phyloP scores from a whole-genome alignment of 331 rosid species.

The Quercus lobata region DNA sequence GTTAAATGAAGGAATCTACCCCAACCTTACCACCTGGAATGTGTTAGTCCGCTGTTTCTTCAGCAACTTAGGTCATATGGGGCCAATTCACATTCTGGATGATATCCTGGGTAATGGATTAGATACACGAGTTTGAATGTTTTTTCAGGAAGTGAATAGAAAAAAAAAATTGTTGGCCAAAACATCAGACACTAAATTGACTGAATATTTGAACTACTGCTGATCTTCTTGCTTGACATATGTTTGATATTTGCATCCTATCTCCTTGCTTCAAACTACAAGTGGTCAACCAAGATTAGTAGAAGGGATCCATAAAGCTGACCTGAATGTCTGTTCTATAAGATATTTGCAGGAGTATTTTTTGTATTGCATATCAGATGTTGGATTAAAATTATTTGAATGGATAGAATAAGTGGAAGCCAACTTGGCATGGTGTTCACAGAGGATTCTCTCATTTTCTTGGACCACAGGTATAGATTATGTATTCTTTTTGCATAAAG shows the following conservation, averaged over 20 bases:
- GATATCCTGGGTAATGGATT: constrained; percentile 44
- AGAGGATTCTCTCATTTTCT: background rate
- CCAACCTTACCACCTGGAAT: constrained; percentile 69
- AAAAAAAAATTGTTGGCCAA: background rate
- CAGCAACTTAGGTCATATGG: constrained; percentile 66
- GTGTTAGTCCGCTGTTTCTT: constrained; percentile 66
- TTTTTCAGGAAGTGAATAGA: background rate
- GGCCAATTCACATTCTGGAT: constrained; percentile 71
- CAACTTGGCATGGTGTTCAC: background rate
- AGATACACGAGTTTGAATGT: background rate
- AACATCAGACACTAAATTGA: background rate
- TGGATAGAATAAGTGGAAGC: background rate
- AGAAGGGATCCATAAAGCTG: background rate
- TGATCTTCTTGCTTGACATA: background rate
- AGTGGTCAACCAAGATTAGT: background rate
- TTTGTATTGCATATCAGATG: background rate
- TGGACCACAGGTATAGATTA: background rate
- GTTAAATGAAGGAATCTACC: constrained; percentile 52
- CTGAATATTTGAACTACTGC: background rate
- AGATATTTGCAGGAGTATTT: background rate
- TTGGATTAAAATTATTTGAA: background rate
- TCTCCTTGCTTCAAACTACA: background rate
- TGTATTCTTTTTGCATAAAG: background rate
- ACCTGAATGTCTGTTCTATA: background rate
- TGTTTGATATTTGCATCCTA: background rate